Percentiles rank a stretch among this genome's conserved stretches.
Conservation (phyloP, 1,139 yeast genomes). For the Pichia sp. region DNA sequence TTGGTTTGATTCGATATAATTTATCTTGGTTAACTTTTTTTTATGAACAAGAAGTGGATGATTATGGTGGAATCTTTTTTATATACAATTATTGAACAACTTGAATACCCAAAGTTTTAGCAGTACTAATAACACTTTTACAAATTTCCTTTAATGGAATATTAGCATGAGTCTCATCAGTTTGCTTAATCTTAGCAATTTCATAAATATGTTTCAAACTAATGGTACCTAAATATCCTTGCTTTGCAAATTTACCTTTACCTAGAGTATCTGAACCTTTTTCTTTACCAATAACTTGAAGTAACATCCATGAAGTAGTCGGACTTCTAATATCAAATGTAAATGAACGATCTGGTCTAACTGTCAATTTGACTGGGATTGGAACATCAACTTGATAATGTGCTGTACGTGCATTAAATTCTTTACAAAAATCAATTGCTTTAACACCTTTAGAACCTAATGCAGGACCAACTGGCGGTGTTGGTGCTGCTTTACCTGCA, state of each 20-base stretch:
- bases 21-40: too few species aligned
- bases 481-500: conserved; percentile 99
- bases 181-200: conserved; percentile 88
- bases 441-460: conserved; percentile 97
- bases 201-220: conserved; percentile 89
- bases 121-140: conserved; percentile 80
- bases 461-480: conserved; percentile 99
- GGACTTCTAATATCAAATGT: conserved; percentile 86
- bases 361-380: conserved; percentile 76
- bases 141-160: conserved; percentile 70
- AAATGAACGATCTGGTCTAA: conserved; percentile 89
- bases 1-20: too few species aligned
- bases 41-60: too few species aligned
- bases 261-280: conserved; percentile 57
- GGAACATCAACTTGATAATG: conserved; percentile 81
- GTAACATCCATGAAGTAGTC: conserved; percentile 79
- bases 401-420: conserved; percentile 95
- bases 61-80: not conserved
- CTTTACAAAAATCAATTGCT: conserved; percentile 97
- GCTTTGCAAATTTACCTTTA: conserved; percentile 32
- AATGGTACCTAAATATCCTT: conserved; percentile 56
- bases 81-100: conserved; percentile 49
- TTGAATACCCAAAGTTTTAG: conserved; percentile 78
- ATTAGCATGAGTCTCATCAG: conserved; percentile 72
- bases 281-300: conserved; percentile 76